Conservation (phyloP, 2,329 filamentous ascomycete species). For the Colletotrichum noveboracense region DNA sequence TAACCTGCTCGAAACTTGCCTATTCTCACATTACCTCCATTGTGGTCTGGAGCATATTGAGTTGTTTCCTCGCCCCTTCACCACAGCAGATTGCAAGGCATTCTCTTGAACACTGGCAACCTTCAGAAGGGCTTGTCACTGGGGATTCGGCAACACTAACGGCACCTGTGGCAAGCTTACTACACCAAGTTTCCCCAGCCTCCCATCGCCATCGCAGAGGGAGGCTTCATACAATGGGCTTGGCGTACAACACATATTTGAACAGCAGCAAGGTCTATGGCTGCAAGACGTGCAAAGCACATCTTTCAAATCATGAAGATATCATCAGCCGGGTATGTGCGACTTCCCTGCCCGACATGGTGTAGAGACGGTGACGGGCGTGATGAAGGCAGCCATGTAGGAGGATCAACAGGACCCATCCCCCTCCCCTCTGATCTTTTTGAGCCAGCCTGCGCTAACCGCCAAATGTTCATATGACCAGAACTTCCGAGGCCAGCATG, state of each 20-base stretch:
- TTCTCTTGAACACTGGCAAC: neutral
- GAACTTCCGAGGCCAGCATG: constrained; percentile 98
- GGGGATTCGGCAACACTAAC: neutral
- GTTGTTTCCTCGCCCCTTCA: neutral
- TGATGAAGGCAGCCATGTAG: neutral
- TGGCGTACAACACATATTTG: constrained; percentile 91
- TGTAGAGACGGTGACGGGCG: neutral
- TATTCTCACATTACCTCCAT: neutral
- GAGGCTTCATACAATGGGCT: constrained; percentile 68
- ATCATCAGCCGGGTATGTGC: constrained; percentile 86
- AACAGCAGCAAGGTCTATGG: constrained; percentile 87
- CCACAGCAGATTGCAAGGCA: neutral
- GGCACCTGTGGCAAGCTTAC: neutral
- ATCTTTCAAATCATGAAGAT: constrained; percentile 93
- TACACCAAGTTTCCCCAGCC: neutral
- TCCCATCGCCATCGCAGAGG: neutral
- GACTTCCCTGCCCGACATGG: neutral
- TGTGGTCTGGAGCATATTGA: neutral
- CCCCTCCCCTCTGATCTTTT: neutral
- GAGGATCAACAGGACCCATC: neutral
- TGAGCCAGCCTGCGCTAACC: neutral
- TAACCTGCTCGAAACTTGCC: neutral
- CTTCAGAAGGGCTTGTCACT: neutral
- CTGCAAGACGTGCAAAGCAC: constrained; percentile 94
- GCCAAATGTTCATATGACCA: constrained; percentile 43